Conservation (phyloP, 257 asterid species). For the Coffea eugenioides region DNA sequence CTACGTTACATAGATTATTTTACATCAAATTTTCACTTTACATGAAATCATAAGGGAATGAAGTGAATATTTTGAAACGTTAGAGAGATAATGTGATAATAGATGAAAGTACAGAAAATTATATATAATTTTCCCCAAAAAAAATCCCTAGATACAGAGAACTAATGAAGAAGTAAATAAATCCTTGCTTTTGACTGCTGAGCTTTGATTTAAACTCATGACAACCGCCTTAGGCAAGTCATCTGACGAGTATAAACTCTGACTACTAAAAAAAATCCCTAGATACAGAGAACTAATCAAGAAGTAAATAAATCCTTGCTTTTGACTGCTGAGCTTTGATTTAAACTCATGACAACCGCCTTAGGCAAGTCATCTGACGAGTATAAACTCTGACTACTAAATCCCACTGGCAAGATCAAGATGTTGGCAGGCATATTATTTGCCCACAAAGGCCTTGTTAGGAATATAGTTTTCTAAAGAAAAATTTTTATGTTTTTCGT, state of each 20-base stretch:
- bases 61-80: no score
- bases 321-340: constrained; percentile 53
- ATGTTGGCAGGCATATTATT: constrained; percentile 47
- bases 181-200: constrained; percentile 60
- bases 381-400: constrained; percentile 38
- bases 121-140: no score
- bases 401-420: constrained; percentile 52
- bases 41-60: no score
- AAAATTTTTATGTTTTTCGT: no score
- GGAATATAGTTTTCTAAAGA: not conserved
- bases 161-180: constrained; percentile 58
- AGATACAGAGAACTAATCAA: constrained; percentile 36
- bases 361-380: constrained; percentile 60
- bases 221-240: constrained; percentile 57
- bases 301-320: constrained; percentile 64
- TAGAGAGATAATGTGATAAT: no score
- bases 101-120: no score
- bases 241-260: constrained; percentile 45
- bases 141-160: not conserved
- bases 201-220: constrained; percentile 53
- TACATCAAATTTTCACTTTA: no score
- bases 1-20: no score
- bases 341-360: constrained; percentile 44
- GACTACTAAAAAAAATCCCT: constrained; percentile 23
- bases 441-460: constrained; percentile 30